Evolutionary conservation across 2,329 filamentous ascomycete species (phyloP).

Genomic region (Corniculantispora saksenae): DNA sequence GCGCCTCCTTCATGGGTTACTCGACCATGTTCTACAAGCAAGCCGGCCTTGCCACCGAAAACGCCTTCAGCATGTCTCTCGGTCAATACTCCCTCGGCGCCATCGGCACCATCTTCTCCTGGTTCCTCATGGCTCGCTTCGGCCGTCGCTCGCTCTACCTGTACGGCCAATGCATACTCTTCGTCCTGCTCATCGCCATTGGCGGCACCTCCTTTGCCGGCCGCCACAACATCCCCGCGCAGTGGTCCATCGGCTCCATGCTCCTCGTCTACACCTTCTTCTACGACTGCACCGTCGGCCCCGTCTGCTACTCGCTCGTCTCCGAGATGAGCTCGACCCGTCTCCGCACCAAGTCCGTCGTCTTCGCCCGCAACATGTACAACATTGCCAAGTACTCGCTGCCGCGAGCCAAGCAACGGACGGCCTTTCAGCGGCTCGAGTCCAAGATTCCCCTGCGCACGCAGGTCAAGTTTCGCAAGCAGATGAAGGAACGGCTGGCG

Average conservation of each 20-base stretch:
- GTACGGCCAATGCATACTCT: conserved; percentile 36
- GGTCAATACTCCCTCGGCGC: conserved; percentile 40
- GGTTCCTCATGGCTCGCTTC: conserved; percentile 37
- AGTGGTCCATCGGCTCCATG: conserved; percentile 41
- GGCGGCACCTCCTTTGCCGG: conserved; percentile 39
- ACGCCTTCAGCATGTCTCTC: conserved; percentile 40
- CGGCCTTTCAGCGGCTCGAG: conserved; percentile 78
- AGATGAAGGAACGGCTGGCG: conserved; percentile 78
- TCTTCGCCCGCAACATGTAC: conserved; percentile 48
- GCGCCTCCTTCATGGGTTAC: conserved; percentile 54
- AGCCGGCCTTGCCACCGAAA: conserved; percentile 41
- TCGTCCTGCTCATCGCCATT: conserved; percentile 37
- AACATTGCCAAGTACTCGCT: conserved; percentile 69
- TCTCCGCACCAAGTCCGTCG: conserved; percentile 48
- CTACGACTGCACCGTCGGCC: conserved; percentile 41
- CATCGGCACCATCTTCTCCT: conserved; percentile 40
- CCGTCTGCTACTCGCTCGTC: conserved; percentile 82
- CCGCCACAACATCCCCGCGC: conserved; percentile 35
- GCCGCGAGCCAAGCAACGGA: conserved; percentile 74
- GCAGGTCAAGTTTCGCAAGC: conserved; percentile 89
- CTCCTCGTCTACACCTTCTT: conserved; percentile 46
- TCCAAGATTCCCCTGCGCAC: conserved; percentile 81
- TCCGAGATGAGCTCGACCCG: conserved; percentile 50
- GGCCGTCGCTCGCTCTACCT: conserved; percentile 43
- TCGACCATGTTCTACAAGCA: conserved; percentile 54